Percentiles rank a stretch among this genome's conserved stretches.
Evolutionary conservation across 2,329 filamentous ascomycete genomes (phyloP).

Genomic region (Elsinoe ampelina): DNA sequence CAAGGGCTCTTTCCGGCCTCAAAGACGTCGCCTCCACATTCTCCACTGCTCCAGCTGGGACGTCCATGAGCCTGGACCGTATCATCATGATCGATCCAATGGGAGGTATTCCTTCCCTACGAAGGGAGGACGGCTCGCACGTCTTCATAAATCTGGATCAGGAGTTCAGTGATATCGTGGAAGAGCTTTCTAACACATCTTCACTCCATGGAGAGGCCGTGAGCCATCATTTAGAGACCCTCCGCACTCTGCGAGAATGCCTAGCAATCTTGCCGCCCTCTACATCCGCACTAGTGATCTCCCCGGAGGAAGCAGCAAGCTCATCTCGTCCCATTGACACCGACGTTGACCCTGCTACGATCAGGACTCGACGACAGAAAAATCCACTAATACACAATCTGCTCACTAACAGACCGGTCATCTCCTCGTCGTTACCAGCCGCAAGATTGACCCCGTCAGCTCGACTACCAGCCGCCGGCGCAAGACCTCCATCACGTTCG

Average conservation of each 20-base stretch:
- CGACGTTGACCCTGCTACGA: conserved; percentile 27
- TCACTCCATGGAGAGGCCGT: conserved; percentile 18
- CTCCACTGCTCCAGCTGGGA: not conserved
- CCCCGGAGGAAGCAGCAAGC: conserved; percentile 69
- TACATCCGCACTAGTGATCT: conserved; percentile 82
- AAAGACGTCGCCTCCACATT: conserved; percentile 27
- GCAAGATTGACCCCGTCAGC: conserved; percentile 45
- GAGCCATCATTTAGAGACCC: conserved; percentile 56
- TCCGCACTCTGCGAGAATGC: conserved; percentile 60
- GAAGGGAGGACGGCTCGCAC: conserved; percentile 54
- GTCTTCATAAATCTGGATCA: conserved; percentile 92
- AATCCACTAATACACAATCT: conserved; percentile 95
- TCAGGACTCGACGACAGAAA: conserved; percentile 51
- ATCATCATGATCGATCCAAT: conserved; percentile 81
- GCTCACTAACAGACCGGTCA: conserved; percentile 85
- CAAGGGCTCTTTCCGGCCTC: conserved; percentile 63
- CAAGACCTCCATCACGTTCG: conserved; percentile 21
- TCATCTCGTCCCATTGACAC: conserved; percentile 30
- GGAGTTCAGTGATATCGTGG: conserved; percentile 63
- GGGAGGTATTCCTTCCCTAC: conserved; percentile 68
- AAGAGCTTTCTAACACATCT: conserved; percentile 36
- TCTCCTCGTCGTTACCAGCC: conserved; percentile 80
- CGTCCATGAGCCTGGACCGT: conserved; percentile 52
- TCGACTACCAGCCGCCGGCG: conserved; percentile 25
- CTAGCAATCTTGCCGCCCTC: conserved; percentile 70